Conservation (phyloP, 108 stramenopile species). For the Nannochloropsis gaditana region DNA sequence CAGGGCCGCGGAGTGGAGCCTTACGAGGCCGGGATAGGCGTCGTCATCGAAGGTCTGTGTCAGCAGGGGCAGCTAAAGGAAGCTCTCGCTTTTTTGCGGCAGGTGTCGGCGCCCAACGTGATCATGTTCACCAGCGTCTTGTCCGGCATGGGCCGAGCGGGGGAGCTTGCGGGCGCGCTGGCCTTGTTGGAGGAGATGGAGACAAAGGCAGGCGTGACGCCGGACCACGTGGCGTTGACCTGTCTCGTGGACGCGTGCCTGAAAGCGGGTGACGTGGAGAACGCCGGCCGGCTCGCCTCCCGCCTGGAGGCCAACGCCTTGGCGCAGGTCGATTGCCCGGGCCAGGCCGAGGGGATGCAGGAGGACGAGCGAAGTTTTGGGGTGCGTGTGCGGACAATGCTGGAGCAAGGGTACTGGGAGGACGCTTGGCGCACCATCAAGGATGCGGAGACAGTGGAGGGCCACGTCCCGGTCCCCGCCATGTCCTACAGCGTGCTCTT, state of each 20-base stretch:
- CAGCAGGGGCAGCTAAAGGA: slow-evolving; percentile 1
- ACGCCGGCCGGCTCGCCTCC: neutral
- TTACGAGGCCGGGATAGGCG: neutral
- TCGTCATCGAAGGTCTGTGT: neutral
- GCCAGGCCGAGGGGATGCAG: neutral
- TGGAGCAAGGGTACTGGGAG: slow-evolving; percentile 7
- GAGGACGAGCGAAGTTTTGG: neutral
- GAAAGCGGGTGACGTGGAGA: neutral
- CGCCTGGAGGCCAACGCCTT: neutral
- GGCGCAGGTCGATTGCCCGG: neutral
- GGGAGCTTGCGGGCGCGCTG: neutral
- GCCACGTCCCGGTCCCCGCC: neutral
- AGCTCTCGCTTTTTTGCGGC: neutral
- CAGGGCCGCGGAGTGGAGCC: neutral
- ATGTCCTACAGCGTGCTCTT: neutral
- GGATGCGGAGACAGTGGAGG: neutral
- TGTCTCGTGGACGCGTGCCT: neutral
- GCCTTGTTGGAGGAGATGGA: slow-evolving; percentile 17
- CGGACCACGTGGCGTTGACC: slow-evolving; percentile 12
- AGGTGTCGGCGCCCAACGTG: slow-evolving; percentile 7
- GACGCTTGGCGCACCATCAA: neutral
- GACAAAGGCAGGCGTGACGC: neutral
- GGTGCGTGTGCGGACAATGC: neutral
- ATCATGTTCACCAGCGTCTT: neutral
- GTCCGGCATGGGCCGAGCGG: neutral